These are phyloP conservation scores for Nitzschia sp. DNA, from an alignment of 108 stramenopile species.

Conservation along the genomic window DNA sequence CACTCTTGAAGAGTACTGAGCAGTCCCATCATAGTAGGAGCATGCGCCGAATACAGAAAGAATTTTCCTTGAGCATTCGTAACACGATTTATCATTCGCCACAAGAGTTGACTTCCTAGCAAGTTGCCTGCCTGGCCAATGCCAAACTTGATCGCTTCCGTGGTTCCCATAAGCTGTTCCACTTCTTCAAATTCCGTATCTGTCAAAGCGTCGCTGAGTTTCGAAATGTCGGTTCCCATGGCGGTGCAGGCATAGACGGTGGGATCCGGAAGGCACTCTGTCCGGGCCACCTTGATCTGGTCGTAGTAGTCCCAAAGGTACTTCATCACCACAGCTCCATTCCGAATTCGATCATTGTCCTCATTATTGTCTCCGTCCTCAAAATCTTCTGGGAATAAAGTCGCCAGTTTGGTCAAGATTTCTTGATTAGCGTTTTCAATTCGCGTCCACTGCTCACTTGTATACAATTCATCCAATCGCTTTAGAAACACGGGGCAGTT, in stretches of 20 bases:
- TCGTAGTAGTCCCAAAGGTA: constrained; percentile 52
- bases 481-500: constrained; percentile 40
- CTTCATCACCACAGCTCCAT: constrained; percentile 28
- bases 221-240: constrained; percentile 1
- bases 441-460: constrained; percentile 22
- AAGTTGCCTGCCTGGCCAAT: constrained; percentile 23
- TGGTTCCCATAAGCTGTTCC: constrained; percentile 22
- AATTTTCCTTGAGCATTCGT: constrained; percentile 14
- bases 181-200: constrained; percentile 25
- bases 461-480: constrained; percentile 32
- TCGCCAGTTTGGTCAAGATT: constrained; percentile 34
- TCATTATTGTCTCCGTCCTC: not conserved
- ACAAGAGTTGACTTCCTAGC: constrained; percentile 42
- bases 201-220: constrained; percentile 7
- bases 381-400: constrained; percentile 24
- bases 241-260: constrained; percentile 7
- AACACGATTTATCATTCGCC: constrained; percentile 40
- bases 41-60: constrained; percentile 51
- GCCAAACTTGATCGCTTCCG: constrained; percentile 38
- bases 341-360: not conserved
- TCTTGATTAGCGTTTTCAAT: constrained; percentile 26
- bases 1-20: constrained; percentile 30
- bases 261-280: constrained; percentile 32
- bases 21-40: constrained; percentile 39
- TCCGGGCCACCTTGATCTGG: constrained; percentile 37